Conservation (phyloP, 1,284 basidiomycete genomes). For the Cystobasidium sp. region DNA sequence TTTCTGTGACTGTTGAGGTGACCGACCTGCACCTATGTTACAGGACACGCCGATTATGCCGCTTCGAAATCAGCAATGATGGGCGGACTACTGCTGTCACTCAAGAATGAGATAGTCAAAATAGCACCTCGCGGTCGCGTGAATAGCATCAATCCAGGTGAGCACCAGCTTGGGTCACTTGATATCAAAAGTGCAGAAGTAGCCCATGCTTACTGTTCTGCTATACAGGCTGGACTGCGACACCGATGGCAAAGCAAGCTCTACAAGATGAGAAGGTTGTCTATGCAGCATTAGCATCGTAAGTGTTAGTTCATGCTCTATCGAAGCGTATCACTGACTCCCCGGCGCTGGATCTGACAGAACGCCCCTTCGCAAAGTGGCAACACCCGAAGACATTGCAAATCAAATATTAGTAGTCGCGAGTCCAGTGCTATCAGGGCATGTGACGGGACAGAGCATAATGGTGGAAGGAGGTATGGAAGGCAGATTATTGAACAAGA, state of each 20-base stretch:
- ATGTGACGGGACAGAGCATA: constrained; percentile 64
- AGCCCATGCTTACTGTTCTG: neutral
- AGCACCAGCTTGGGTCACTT: neutral
- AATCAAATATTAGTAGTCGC: constrained; percentile 69
- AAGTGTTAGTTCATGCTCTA: constrained; percentile 51
- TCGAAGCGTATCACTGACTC: neutral
- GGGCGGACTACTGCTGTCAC: constrained; percentile 69
- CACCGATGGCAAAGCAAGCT: constrained; percentile 65
- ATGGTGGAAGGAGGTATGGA: constrained; percentile 80
- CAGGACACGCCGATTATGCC: constrained; percentile 49
- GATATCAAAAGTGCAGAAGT: neutral
- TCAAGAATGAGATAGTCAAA: constrained; percentile 79
- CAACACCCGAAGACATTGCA: constrained; percentile 67
- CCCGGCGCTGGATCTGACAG: constrained; percentile 56
- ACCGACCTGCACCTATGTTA: neutral
- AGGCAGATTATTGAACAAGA: constrained; percentile 62
- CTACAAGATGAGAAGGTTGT: constrained; percentile 59
- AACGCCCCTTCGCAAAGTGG: constrained; percentile 73
- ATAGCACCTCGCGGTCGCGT: constrained; percentile 71
- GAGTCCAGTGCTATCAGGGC: constrained; percentile 68
- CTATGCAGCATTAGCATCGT: constrained; percentile 69
- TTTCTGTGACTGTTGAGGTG: neutral
- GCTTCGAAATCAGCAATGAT: constrained; percentile 65
- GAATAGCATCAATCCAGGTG: constrained; percentile 70
- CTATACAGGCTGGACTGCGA: constrained; percentile 65